These are phyloP conservation scores for Lasiosphaeriaceae sp. DNA, from an alignment of 495 filamentous ascomycete genomes.

Conservation along the genomic window DNA sequence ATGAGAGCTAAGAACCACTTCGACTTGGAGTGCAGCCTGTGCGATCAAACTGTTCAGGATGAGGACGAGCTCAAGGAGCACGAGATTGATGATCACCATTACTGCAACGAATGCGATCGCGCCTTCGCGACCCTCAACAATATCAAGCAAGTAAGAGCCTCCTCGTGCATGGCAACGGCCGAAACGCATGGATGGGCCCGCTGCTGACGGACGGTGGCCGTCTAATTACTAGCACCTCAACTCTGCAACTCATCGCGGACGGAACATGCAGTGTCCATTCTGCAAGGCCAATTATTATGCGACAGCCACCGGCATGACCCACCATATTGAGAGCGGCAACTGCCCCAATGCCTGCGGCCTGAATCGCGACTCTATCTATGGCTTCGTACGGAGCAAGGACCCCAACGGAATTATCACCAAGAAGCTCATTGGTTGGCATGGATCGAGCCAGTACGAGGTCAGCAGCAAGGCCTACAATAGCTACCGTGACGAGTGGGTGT, in stretches of 20 bases:
- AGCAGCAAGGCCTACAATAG: slow-evolving; percentile 23
- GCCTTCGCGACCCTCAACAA: slow-evolving; percentile 26
- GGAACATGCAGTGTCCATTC: slow-evolving; percentile 26
- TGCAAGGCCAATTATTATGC: slow-evolving; percentile 22
- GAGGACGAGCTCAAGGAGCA: slow-evolving; percentile 7
- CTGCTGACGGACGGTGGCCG: too few species aligned
- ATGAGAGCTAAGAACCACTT: slow-evolving; percentile 18
- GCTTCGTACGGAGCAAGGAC: slow-evolving; percentile 27
- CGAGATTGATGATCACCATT: slow-evolving; percentile 20
- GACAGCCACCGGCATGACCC: slow-evolving; percentile 28
- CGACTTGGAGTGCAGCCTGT: slow-evolving; percentile 19
- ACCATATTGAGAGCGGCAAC: slow-evolving; percentile 28
- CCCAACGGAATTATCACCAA: slow-evolving; percentile 30
- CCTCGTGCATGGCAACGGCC: background rate
- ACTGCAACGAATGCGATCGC: slow-evolving; percentile 27
- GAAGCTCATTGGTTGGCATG: slow-evolving; percentile 29
- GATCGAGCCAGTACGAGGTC: slow-evolving; percentile 17
- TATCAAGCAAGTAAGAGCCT: slow-evolving; percentile 21
- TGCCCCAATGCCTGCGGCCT: slow-evolving; percentile 18
- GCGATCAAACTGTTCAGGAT: slow-evolving; percentile 8
- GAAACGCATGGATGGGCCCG: background rate
- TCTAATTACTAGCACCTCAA: slow-evolving; percentile 30
- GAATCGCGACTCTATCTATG: slow-evolving; percentile 29
- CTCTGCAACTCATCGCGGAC: slow-evolving; percentile 26
- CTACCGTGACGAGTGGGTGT: slow-evolving; percentile 16